Evolutionary conservation across 1,284 basidiomycete genomes (phyloP).

Genomic region (Rhizopogon parksii): DNA sequence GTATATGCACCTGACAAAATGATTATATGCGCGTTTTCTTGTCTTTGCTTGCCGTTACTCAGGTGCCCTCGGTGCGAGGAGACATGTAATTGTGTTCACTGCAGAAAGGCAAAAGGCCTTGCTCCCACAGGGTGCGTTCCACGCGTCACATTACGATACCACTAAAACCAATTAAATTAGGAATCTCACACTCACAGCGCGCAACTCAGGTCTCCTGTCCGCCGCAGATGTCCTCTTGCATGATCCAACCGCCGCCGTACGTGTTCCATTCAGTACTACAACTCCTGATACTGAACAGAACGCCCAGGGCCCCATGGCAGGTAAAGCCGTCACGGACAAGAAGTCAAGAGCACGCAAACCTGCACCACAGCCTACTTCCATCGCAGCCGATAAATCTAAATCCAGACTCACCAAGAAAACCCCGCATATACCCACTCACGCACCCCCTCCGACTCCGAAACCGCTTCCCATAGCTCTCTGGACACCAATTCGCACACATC

Average conservation of each 20-base stretch:
- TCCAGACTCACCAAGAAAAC: not conserved
- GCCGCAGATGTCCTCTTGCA: conserved; percentile 33
- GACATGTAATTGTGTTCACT: conserved; percentile 58
- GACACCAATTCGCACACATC: conserved; percentile 39
- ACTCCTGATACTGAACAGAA: conserved; percentile 8
- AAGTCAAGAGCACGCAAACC: conserved; percentile 15
- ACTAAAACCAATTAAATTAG: conserved; percentile 15
- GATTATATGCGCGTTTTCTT: conserved; percentile 1
- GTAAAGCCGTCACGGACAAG: conserved; percentile 17
- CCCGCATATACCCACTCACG: not conserved
- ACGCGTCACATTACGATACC: not conserved
- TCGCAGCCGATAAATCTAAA: not conserved
- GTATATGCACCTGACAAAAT: conserved; percentile 10
- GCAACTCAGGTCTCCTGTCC: conserved; percentile 31
- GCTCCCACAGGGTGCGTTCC: conserved; percentile 46
- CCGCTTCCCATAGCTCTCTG: conserved; percentile 39
- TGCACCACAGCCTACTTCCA: conserved; percentile 4
- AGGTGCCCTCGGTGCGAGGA: conserved; percentile 66
- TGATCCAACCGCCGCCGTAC: conserved; percentile 29
- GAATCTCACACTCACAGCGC: conserved; percentile 32
- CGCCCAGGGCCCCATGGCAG: conserved; percentile 26
- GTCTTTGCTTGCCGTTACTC: not conserved
- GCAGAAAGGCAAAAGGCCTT: conserved; percentile 56
- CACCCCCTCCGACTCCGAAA: conserved; percentile 14
- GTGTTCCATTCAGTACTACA: conserved; percentile 6